phyloP scores from a whole-genome alignment of 2,329 filamentous ascomycete species.

The Hypomyces rosellus region DNA sequence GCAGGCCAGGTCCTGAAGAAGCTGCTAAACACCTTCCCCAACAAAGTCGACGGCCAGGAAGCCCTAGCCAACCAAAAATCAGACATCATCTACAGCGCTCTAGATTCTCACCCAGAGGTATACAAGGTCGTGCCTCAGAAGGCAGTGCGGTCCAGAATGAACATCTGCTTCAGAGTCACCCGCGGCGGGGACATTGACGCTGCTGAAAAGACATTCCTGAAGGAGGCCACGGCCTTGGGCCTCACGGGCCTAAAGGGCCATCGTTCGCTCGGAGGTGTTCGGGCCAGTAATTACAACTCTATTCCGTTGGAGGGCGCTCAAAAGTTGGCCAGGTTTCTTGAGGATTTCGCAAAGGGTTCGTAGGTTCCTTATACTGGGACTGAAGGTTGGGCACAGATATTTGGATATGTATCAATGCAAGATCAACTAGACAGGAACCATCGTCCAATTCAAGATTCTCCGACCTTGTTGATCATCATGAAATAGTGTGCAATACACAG shows the following conservation, averaged over 20 bases:
- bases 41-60: too few relatives aligned
- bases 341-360: slow-evolving; percentile 41
- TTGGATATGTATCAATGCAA: too few relatives aligned
- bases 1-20: slow-evolving; percentile 82
- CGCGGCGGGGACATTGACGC: slow-evolving; percentile 66
- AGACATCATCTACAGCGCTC: slow-evolving; percentile 63
- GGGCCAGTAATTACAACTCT: slow-evolving; percentile 85
- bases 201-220: slow-evolving; percentile 74
- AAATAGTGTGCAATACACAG: too few relatives aligned
- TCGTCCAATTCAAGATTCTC: too few relatives aligned
- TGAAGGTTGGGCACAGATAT: too few relatives aligned
- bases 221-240: slow-evolving; percentile 55
- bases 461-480: too few relatives aligned
- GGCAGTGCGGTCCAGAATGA: slow-evolving; percentile 77
- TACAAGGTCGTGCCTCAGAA: slow-evolving; percentile 75
- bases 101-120: slow-evolving; percentile 67
- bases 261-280: slow-evolving; percentile 76
- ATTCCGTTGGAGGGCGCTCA: slow-evolving; percentile 61
- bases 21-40: too few relatives aligned
- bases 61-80: slow-evolving; percentile 69
- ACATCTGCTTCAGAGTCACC: too few relatives aligned
- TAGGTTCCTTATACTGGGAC: not conserved
- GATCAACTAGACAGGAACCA: too few relatives aligned
- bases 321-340: slow-evolving; percentile 60
- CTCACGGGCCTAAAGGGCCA: slow-evolving; percentile 85